A percentile compares a stretch with the other conserved stretches of the same genome.
These are phyloP conservation scores for Diaporthe humulicola DNA, from an alignment of 2,329 filamentous ascomycete genomes.

Conservation along the genomic window DNA sequence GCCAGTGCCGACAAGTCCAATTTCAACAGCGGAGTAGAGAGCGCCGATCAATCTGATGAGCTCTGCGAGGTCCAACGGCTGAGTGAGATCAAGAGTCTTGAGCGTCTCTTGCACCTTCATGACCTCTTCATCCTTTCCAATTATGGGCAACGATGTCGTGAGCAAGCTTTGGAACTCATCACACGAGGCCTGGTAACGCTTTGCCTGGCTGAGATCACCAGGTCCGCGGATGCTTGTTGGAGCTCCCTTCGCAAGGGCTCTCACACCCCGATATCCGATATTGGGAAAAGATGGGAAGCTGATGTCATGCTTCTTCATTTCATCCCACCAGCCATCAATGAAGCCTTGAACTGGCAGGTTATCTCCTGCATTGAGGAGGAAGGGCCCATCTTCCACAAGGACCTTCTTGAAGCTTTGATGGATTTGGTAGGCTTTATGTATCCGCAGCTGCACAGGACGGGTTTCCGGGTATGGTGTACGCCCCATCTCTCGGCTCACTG, in stretches of 20 bases:
- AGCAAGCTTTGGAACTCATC: slow-evolving; percentile 32
- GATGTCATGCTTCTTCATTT: not conserved
- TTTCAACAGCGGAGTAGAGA: slow-evolving; percentile 34
- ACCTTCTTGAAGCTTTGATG: slow-evolving; percentile 29
- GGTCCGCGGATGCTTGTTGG: slow-evolving; percentile 18
- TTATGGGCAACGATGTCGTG: slow-evolving; percentile 34
- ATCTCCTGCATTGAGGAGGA: not conserved
- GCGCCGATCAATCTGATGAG: slow-evolving; percentile 32
- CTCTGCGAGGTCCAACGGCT: slow-evolving; percentile 37
- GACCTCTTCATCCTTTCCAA: slow-evolving; percentile 4
- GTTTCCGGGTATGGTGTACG: slow-evolving; percentile 25
- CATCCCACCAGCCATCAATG: slow-evolving; percentile 32
- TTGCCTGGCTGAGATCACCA: not conserved
- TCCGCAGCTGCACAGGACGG: slow-evolving; percentile 35
- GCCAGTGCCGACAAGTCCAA: slow-evolving; percentile 15
- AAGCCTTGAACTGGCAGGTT: not conserved
- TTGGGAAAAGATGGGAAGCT: slow-evolving; percentile 12
- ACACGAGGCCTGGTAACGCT: slow-evolving; percentile 15
- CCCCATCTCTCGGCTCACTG: slow-evolving; percentile 37
- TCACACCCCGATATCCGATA: not conserved
- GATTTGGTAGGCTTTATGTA: slow-evolving; percentile 24
- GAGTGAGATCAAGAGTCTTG: slow-evolving; percentile 33
- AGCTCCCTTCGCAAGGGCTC: slow-evolving; percentile 13
- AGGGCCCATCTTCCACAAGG: not conserved
- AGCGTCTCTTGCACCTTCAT: slow-evolving; percentile 6